phyloP scores from a whole-genome alignment of 345 rosid genomes.

The Eucalyptus curtisii region DNA sequence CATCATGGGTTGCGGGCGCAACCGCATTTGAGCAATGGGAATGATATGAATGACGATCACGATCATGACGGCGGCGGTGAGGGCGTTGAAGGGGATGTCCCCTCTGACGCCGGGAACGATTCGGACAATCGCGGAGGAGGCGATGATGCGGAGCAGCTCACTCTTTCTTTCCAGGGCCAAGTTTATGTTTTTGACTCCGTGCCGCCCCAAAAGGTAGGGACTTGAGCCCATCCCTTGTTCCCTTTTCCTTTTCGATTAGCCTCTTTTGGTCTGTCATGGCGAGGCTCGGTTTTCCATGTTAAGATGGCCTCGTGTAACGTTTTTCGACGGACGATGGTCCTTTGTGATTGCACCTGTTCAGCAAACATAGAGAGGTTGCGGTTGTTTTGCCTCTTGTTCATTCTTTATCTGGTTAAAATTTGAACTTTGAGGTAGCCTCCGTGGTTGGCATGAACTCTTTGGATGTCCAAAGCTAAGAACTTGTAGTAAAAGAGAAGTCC shows the following conservation, averaged over 20 bases:
- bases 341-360: neutral
- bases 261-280: neutral
- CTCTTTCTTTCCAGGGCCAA: constrained; percentile 67
- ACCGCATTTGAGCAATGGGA: constrained; percentile 10
- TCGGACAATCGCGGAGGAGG: constrained; percentile 18
- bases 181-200: constrained; percentile 13
- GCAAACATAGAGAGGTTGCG: neutral
- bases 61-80: constrained; percentile 9
- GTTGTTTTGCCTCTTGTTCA: neutral
- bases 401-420: neutral
- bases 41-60: constrained; percentile 19
- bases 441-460: neutral
- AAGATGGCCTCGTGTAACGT: neutral
- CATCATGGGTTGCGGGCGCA: constrained; percentile 23
- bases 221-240: neutral
- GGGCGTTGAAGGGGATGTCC: constrained; percentile 28
- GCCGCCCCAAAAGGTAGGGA: neutral
- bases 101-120: constrained; percentile 41
- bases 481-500: neutral
- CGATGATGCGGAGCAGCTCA: constrained; percentile 49
- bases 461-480: neutral
- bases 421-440: neutral
- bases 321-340: neutral
- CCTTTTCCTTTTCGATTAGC: neutral
- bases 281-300: neutral